Evolutionary conservation across 805 yeast species (phyloP).

Genomic region (Candida pini): DNA sequence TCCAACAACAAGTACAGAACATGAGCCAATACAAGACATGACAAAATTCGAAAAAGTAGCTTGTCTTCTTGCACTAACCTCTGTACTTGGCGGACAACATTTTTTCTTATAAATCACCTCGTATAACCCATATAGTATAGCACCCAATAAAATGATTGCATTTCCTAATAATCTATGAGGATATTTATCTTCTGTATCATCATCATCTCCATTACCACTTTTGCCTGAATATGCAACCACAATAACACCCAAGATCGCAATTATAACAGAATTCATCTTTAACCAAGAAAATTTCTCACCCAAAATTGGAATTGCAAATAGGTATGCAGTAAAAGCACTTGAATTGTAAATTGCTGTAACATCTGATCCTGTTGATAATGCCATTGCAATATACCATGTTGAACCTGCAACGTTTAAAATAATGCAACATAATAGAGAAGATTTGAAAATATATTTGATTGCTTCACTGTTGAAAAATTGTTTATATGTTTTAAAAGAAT

Average conservation of each 20-base stretch:
- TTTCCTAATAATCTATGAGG: constrained; percentile 69
- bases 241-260: constrained; percentile 72
- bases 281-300: constrained; percentile 58
- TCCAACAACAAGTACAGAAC: constrained; percentile 47
- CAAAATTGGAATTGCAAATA: constrained; percentile 73
- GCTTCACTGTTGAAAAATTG: constrained; percentile 41
- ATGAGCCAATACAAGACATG: constrained; percentile 61
- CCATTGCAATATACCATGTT: constrained; percentile 84
- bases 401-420: constrained; percentile 71
- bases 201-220: constrained; percentile 11
- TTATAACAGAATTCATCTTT: constrained; percentile 61
- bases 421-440: constrained; percentile 41
- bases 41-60: constrained; percentile 76
- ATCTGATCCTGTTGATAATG: constrained; percentile 74
- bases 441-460: constrained; percentile 39
- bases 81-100: constrained; percentile 66
- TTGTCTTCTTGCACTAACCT: constrained; percentile 60
- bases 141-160: constrained; percentile 64
- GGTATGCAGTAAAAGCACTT: constrained; percentile 82
- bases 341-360: constrained; percentile 89
- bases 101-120: constrained; percentile 76
- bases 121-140: constrained; percentile 72
- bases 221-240: constrained; percentile 67
- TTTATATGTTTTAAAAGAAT: constrained; percentile 20
- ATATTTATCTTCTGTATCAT: constrained; percentile 23